Conservation (phyloP, 495 filamentous ascomycete genomes). For the Glonium stellatum region DNA sequence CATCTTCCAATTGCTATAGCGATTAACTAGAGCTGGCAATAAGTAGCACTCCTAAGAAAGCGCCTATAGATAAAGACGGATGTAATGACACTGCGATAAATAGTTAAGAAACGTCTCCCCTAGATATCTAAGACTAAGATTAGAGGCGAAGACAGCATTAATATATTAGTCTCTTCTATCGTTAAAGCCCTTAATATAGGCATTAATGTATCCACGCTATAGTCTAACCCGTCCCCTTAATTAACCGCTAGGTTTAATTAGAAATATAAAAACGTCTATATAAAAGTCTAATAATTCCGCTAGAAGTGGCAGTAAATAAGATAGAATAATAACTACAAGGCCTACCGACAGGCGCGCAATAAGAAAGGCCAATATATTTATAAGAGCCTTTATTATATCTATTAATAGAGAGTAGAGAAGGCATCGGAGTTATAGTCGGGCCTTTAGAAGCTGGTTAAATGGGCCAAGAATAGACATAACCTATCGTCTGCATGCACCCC, state of each 20-base stretch:
- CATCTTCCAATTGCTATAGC: conserved; percentile 4
- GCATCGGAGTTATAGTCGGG: conserved; percentile 1
- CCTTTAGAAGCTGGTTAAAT: conserved; percentile 11
- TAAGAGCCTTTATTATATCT: conserved; percentile 1
- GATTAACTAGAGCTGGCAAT: conserved; percentile 1
- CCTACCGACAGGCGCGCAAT: conserved; percentile 2
- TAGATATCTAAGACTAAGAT: conserved; percentile 1
- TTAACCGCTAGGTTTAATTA: conserved; percentile 3
- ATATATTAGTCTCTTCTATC: neutral
- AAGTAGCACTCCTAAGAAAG: neutral
- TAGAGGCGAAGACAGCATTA: neutral
- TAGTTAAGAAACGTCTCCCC: neutral
- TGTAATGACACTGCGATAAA: neutral
- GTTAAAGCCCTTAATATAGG: conserved; percentile 5
- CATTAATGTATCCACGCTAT: conserved; percentile 4
- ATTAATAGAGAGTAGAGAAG: conserved; percentile 6
- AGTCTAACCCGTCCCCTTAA: neutral
- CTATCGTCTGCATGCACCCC: conserved; percentile 2
- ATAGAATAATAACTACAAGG: conserved; percentile 1
- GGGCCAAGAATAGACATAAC: conserved; percentile 4
- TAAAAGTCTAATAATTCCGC: neutral
- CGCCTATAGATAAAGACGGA: conserved; percentile 1
- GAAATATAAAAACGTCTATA: conserved; percentile 3
- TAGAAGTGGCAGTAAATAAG: neutral
- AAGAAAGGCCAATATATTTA: conserved; percentile 2